Evolutionary conservation across 1,139 yeast species (phyloP), one percentile per base, ranked within the genome.

Genomic region (Arxiozyma telluris): DNA sequence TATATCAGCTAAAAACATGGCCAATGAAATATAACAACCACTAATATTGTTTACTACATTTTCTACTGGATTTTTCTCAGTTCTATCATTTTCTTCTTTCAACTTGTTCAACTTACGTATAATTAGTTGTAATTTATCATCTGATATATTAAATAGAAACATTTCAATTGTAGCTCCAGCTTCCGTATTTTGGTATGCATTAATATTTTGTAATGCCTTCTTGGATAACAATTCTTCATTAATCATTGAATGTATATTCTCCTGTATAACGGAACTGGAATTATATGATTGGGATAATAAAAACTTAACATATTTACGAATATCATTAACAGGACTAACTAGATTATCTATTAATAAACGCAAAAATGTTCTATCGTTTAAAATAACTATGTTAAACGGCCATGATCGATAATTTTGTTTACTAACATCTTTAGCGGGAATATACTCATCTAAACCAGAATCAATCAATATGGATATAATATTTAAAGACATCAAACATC

Each of bases 151-250:
- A 61, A 69, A 76, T 50, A 79, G 58, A 57, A 84, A 76, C 59
- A 79, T 80, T 45, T 84, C 71, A 17, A 84, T 71, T 47, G 83
- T 77, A 0, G 96, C 91, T 11, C 94, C 96, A 27, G 91, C 84
- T 58, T 91, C 97, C 51, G 90, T 85, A 57, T 77, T 81, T 55
- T 90, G 78, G 23, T 91, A 94, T 50, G 82, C 80, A 60, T 80
- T 73, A 50, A 88, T 67, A 65, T 83, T 71, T 0, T 64, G 57
- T 25, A 76, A 59, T 0, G 84, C 76, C 50, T 75, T 73, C 0
- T 61, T 52, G 6, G 70, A 60, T 1, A 81, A 60, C 5, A 61
- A 54, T 1, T 68, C 63, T 38, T 54, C 49, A 41, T 59, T 55
- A 1, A 58, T 47, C 15, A 50, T n/a, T 21, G 50, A 41, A n/a